A percentile compares a stretch with the other conserved stretches of the same genome.
These are phyloP conservation scores for Chionographis japonica DNA, from an alignment of 106 monocot genomes.

Conservation along the genomic window DNA sequence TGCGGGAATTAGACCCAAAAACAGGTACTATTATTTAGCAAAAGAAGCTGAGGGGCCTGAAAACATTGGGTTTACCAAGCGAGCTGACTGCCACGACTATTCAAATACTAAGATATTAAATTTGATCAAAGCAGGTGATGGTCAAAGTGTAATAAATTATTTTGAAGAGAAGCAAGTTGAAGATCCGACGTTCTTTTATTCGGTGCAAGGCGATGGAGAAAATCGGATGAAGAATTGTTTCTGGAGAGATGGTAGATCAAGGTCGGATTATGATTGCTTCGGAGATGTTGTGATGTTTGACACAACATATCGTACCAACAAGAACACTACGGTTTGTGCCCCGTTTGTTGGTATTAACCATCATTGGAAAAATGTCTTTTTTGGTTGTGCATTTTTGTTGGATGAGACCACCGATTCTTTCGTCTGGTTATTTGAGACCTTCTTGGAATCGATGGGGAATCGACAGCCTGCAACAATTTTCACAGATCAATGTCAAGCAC, in stretches of 20 bases:
- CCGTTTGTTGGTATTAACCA: slow-evolving; percentile 39
- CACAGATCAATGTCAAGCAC: slow-evolving; percentile 29
- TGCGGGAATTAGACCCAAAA: slow-evolving; percentile 10
- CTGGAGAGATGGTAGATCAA: slow-evolving; percentile 21
- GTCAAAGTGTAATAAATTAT: slow-evolving; percentile 14
- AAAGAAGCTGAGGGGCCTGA: slow-evolving; percentile 18
- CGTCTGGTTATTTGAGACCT: slow-evolving; percentile 37
- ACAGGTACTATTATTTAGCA: slow-evolving; percentile 6
- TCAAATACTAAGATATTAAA: slow-evolving; percentile 3
- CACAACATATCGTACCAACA: slow-evolving; percentile 22
- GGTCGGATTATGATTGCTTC: slow-evolving; percentile 23
- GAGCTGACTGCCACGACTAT: slow-evolving; percentile 11
- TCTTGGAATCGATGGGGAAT: slow-evolving; percentile 37
- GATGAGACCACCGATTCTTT: slow-evolving; percentile 27
- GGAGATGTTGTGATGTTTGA: slow-evolving; percentile 25
- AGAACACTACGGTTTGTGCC: slow-evolving; percentile 24
- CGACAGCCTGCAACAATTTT: slow-evolving; percentile 36
- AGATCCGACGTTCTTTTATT: slow-evolving; percentile 40
- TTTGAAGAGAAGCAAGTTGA: slow-evolving; percentile 24
- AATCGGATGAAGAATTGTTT: slow-evolving; percentile 20
- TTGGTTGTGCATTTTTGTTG: slow-evolving; percentile 34
- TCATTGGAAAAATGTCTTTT: slow-evolving; percentile 35
- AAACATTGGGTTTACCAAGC: slow-evolving; percentile 3
- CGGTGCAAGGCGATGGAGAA: slow-evolving; percentile 25
- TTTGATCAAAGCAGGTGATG: slow-evolving; percentile 24